Evolutionary conservation across 2,329 filamentous ascomycete genomes (phyloP).

Genomic region (Curvularia hawaiiensis): DNA sequence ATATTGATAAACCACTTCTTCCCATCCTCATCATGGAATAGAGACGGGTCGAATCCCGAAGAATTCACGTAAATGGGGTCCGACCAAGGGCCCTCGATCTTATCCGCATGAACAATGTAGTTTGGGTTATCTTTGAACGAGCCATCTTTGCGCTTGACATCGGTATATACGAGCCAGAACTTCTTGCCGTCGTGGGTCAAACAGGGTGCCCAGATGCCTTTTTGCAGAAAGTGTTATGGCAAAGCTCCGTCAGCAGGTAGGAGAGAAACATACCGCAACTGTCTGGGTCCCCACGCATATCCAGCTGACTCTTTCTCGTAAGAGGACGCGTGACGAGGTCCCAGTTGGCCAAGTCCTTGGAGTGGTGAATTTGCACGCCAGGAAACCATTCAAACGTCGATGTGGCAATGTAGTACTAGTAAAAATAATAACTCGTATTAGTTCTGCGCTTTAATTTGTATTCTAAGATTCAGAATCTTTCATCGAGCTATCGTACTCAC

Average conservation of each 20-base stretch:
- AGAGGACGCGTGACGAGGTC: constrained; percentile 59
- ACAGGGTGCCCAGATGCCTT: constrained; percentile 66
- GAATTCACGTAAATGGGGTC: constrained; percentile 65
- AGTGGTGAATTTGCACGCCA: constrained; percentile 60
- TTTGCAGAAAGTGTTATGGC: constrained; percentile 2
- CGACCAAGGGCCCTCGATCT: constrained; percentile 65
- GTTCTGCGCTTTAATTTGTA: not conserved
- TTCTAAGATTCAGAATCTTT: not conserved
- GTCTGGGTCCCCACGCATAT: constrained; percentile 59
- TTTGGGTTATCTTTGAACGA: constrained; percentile 69
- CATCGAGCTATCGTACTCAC: not conserved
- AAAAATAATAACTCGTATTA: not conserved
- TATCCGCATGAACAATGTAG: constrained; percentile 60
- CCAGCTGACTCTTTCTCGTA: constrained; percentile 57
- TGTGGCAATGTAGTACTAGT: constrained; percentile 62
- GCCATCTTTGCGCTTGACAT: constrained; percentile 70
- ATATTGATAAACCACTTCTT: constrained; percentile 48
- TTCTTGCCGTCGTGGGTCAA: constrained; percentile 64
- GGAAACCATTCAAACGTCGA: constrained; percentile 69
- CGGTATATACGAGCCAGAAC: constrained; percentile 69
- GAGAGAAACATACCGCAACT: constrained; percentile 50
- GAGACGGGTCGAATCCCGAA: constrained; percentile 64
- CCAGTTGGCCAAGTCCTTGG: constrained; percentile 59
- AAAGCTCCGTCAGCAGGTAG: not conserved
- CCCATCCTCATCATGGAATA: constrained; percentile 46